Percentiles rank a stretch among this genome's conserved stretches.
Conservation (phyloP, 306 rosid species). For the Senna tora region DNA sequence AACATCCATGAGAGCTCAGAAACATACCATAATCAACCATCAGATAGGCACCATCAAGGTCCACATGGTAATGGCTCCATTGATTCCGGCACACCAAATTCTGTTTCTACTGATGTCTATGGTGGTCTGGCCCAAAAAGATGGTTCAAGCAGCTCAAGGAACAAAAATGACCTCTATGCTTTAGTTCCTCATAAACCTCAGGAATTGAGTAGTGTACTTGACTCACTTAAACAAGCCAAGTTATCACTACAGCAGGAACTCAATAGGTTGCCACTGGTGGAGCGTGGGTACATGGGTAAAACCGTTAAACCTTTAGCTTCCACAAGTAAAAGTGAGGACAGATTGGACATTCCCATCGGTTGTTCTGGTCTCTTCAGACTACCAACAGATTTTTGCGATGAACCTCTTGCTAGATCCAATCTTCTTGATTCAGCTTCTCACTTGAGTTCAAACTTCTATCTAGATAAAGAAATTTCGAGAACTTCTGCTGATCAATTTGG, state of each 20-base stretch:
- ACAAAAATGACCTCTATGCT: constrained; percentile 57
- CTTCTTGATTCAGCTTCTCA: constrained; percentile 49
- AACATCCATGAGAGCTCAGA: constrained; percentile 46
- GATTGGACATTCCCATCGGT: constrained; percentile 60
- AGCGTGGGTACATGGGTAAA: constrained; percentile 38
- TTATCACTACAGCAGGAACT: constrained; percentile 64
- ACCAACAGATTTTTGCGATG: constrained; percentile 72
- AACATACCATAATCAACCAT: constrained; percentile 41
- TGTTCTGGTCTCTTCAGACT: constrained; percentile 82
- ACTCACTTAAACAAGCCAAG: constrained; percentile 83
- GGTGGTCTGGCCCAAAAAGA: constrained; percentile 40
- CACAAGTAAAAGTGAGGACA: constrained; percentile 47
- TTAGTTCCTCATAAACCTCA: constrained; percentile 67
- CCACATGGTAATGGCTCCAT: constrained; percentile 35
- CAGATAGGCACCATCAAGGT: constrained; percentile 41
- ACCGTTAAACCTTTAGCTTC: constrained; percentile 45
- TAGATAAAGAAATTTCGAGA: constrained; percentile 36
- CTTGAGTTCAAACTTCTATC: constrained; percentile 39
- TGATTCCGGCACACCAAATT: constrained; percentile 35
- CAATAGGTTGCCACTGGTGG: constrained; percentile 49
- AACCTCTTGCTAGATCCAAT: constrained; percentile 45
- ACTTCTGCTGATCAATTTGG: constrained; percentile 44
- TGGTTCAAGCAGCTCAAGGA: constrained; percentile 47
- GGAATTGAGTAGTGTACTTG: constrained; percentile 61
- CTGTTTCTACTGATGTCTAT: constrained; percentile 39